Percentiles rank a stretch among this genome's conserved stretches.
These are phyloP conservation scores for Gymnopus androsaceus DNA, from an alignment of 1,284 basidiomycete genomes.

Conservation along the genomic window DNA sequence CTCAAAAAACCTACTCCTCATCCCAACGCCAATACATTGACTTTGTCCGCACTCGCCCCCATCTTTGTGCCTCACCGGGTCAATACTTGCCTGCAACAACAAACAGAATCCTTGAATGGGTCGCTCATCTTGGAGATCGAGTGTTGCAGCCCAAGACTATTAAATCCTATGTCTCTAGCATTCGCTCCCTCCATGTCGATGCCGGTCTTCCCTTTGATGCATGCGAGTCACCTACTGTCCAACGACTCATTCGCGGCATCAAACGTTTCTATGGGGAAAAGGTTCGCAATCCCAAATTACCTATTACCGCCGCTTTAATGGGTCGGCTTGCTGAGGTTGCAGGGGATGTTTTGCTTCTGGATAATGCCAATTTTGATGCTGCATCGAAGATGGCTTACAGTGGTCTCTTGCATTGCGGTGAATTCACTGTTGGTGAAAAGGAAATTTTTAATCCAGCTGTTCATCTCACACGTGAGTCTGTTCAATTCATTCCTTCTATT, in stretches of 20 bases:
- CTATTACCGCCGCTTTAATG: constrained; percentile 34
- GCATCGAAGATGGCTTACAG: constrained; percentile 27
- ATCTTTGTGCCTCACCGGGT: constrained; percentile 16
- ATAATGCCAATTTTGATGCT: constrained; percentile 19
- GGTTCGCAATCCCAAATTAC: constrained; percentile 26
- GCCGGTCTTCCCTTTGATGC: constrained; percentile 23
- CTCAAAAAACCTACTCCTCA: constrained; percentile 28
- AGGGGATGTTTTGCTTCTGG: constrained; percentile 12
- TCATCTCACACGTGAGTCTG: constrained; percentile 19
- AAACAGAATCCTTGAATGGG: constrained; percentile 31
- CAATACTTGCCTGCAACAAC: constrained; percentile 31
- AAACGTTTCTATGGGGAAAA: constrained; percentile 31
- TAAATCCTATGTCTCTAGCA: constrained; percentile 30
- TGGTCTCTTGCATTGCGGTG: constrained; percentile 21
- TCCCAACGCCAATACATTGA: constrained; percentile 32
- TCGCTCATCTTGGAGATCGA: constrained; percentile 25
- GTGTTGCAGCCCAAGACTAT: constrained; percentile 32
- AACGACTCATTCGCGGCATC: constrained; percentile 30
- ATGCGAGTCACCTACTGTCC: constrained; percentile 25
- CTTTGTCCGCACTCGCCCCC: constrained; percentile 25
- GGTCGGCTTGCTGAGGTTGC: constrained; percentile 13
- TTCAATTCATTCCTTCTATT: constrained; percentile 29
- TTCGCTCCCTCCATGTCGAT: constrained; percentile 31
- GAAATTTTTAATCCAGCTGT: constrained; percentile 13
- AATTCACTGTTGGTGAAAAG: constrained; percentile 8